Evolutionary conservation across 345 rosid species (phyloP).

Genomic region (Carallia brachiata): DNA sequence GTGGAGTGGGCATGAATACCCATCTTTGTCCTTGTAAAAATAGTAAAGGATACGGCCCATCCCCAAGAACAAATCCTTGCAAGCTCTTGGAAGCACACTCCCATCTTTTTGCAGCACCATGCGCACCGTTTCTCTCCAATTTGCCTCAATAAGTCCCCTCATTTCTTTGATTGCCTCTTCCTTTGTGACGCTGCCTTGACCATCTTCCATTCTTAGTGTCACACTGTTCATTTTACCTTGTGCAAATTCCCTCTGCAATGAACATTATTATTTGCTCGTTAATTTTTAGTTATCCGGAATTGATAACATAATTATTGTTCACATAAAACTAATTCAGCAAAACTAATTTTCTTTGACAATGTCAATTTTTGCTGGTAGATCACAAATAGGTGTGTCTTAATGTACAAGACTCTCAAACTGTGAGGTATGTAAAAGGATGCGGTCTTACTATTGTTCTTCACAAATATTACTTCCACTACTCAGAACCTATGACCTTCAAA

Average conservation of each 20-base stretch:
- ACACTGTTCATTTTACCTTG: conserved; percentile 20
- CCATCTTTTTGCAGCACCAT: conserved; percentile 9
- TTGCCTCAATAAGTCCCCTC: conserved; percentile 4
- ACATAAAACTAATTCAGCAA: too few species aligned
- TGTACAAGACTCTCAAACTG: too few species aligned
- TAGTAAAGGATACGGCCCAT: conserved; percentile 8
- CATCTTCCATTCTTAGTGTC: background rate
- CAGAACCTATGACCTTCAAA: too few species aligned
- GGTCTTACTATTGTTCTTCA: too few species aligned
- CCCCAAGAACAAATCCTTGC: conserved; percentile 12
- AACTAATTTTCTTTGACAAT: too few species aligned
- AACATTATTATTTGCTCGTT: too few species aligned
- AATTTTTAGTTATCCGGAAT: too few species aligned
- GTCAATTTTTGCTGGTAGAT: too few species aligned
- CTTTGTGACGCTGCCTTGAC: background rate
- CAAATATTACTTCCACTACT: too few species aligned
- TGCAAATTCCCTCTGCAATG: conserved; percentile 6
- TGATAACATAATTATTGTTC: too few species aligned
- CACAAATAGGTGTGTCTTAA: too few species aligned
- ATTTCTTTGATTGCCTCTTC: conserved; percentile 11
- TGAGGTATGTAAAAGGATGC: too few species aligned
- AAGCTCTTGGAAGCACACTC: conserved; percentile 14
- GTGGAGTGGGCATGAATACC: background rate
- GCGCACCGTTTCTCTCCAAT: conserved; percentile 15
- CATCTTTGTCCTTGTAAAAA: conserved; percentile 5